Conservation (phyloP, 306 rosid species). For the Datisca glomerata region DNA sequence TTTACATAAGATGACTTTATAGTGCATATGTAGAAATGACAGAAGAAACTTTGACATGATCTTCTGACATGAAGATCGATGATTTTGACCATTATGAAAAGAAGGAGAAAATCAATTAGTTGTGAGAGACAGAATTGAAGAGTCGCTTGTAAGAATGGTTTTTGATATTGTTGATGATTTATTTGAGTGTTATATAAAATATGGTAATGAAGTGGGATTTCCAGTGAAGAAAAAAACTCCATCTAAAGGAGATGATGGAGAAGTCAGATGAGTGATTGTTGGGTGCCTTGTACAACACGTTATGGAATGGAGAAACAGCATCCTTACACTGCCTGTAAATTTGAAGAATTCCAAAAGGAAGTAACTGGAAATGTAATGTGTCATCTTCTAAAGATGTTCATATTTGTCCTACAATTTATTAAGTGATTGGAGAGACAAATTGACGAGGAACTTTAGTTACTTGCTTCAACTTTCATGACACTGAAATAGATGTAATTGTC, state of each 20-base stretch:
- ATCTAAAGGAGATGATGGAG: background rate
- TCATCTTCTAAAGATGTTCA: no score
- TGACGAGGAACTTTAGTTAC: background rate
- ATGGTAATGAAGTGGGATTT: background rate
- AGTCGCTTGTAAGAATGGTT: background rate
- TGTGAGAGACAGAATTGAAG: background rate
- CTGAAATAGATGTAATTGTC: background rate
- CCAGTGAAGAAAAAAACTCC: no score
- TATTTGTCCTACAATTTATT: background rate
- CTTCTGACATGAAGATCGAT: no score
- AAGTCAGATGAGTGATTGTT: background rate
- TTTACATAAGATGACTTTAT: no score
- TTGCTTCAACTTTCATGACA: background rate
- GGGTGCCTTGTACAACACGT: background rate
- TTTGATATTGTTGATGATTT: background rate
- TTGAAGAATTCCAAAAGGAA: background rate
- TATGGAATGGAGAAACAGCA: slow-evolving; percentile 1
- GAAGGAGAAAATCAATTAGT: background rate
- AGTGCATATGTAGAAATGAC: no score
- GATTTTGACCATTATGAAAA: no score
- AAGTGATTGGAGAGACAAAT: background rate
- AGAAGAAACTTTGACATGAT: no score
- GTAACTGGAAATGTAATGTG: background rate
- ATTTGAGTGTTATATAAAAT: no score
- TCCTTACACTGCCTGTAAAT: slow-evolving; percentile 1